A percentile compares a stretch with the other conserved stretches of the same genome.
These are phyloP conservation scores for Dendrostoma leiphaemia DNA, from an alignment of 2,329 filamentous ascomycete genomes.

Conservation along the genomic window DNA sequence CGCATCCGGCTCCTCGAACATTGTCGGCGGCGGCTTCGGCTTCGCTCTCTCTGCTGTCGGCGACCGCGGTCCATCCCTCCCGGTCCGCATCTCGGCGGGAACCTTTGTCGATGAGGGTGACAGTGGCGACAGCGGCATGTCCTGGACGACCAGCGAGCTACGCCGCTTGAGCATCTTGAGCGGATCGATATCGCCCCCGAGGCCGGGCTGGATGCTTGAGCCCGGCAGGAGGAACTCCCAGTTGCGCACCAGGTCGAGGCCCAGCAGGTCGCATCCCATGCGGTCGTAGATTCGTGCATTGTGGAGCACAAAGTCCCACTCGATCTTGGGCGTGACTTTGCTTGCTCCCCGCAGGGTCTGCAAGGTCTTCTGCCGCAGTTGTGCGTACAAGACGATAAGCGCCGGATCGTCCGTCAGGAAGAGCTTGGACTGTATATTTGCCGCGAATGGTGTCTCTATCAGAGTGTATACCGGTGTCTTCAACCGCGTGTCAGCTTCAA, in stretches of 20 bases:
- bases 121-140: slow-evolving; percentile 52
- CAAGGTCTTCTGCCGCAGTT: slow-evolving; percentile 76
- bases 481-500: not conserved
- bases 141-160: slow-evolving; percentile 77
- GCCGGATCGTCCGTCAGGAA: slow-evolving; percentile 91
- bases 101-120: slow-evolving; percentile 32
- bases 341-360: slow-evolving; percentile 85
- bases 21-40: slow-evolving; percentile 63
- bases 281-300: slow-evolving; percentile 81
- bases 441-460: slow-evolving; percentile 64
- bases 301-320: slow-evolving; percentile 87
- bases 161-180: slow-evolving; percentile 67
- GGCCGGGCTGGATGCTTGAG: slow-evolving; percentile 28
- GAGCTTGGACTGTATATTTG: slow-evolving; percentile 70
- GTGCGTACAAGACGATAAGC: slow-evolving; percentile 80
- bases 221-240: slow-evolving; percentile 73
- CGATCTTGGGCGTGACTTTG: slow-evolving; percentile 72
- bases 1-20: slow-evolving; percentile 90
- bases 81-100: slow-evolving; percentile 41
- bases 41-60: slow-evolving; percentile 48
- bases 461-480: slow-evolving; percentile 77
- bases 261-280: slow-evolving; percentile 91
- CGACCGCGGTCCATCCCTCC: slow-evolving; percentile 33
- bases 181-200: slow-evolving; percentile 57
- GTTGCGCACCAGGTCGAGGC: slow-evolving; percentile 77